Conservation (phyloP, 768 basidiomycete species). For the Psilocybe tampanensis region DNA sequence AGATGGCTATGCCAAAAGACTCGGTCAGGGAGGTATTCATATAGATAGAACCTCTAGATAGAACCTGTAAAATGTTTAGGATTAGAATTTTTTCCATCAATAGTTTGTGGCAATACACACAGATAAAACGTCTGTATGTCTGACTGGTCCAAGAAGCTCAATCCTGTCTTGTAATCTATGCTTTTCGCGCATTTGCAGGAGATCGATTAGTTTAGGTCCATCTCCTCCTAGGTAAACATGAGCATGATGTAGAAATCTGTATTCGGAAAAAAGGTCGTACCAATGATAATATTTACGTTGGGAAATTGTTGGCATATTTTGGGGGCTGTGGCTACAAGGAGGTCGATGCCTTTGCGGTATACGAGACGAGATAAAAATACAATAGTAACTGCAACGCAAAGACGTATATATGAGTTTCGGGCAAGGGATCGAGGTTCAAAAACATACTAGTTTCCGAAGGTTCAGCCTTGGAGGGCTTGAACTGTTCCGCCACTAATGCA, state of each 20-base stretch:
- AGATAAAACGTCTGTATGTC: slow-evolving; percentile 79
- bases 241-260: background rate
- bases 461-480: slow-evolving; percentile 61
- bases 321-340: slow-evolving; percentile 91
- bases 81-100: background rate
- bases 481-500: slow-evolving; percentile 84
- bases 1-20: slow-evolving; percentile 95
- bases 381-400: slow-evolving; percentile 81
- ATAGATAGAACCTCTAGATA: slow-evolving; percentile 86
- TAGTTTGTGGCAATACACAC: slow-evolving; percentile 43
- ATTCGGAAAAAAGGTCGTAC: slow-evolving; percentile 32
- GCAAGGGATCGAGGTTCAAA: background rate
- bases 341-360: slow-evolving; percentile 95
- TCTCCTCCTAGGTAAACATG: slow-evolving; percentile 71
- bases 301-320: slow-evolving; percentile 85
- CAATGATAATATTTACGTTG: slow-evolving; percentile 87
- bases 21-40: slow-evolving; percentile 96
- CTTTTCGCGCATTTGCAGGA: slow-evolving; percentile 95
- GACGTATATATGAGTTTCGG: slow-evolving; percentile 69
- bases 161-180: slow-evolving; percentile 89
- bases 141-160: slow-evolving; percentile 82
- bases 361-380: slow-evolving; percentile 89
- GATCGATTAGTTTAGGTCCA: slow-evolving; percentile 92
- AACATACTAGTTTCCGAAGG: slow-evolving; percentile 59
- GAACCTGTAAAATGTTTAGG: slow-evolving; percentile 52